Evolutionary conservation across 1,284 basidiomycete species (phyloP), one percentile per base, ranked within the genome.

Genomic region (Ceratobasidium sp.): DNA sequence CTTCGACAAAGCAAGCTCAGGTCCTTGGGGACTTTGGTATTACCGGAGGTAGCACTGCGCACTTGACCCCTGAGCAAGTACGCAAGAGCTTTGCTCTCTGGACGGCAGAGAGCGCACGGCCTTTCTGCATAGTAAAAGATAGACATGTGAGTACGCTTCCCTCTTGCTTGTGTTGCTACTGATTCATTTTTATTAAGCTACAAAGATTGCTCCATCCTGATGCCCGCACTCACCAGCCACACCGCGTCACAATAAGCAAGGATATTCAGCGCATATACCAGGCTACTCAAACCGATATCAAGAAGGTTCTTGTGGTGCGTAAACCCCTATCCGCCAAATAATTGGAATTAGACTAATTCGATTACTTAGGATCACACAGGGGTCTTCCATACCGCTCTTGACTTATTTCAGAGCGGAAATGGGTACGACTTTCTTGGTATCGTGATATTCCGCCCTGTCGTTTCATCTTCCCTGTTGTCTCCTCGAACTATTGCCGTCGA

Each of bases 241-340:
- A 50, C 21, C 32, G 28, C 61, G 35, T 14, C 8, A 63, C 61
- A 7, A 30, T 63, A 18, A 21, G 8, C 8, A 21, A 50, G 9
- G 46, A 63, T 18, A 35, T 63, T 44, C n/a, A 35, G 14, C 44
- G 16, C 41, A 62, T 62, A 43, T 46, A 62, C 23, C 14, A 62
- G 8, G 44, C 44, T 3, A 44, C 43, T 1, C 59, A 62, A 41
- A 62, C 1, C 1, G 59, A 26, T 16, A 62, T 62, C n/a, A 62
- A 18, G 6, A 11, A 9, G 16, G 18, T n/a, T 13, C 43, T 62
- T 13, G 23, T 14, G n/a, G 41, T 62, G 28, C 4, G 59, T 62
- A 5, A 2, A n/a, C 21, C 16, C n/a, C 43, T 3, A 44, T n/a
- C n/a, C 38, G 7, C 38, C 41, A 18, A 11, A 44, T 44, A 18